These are phyloP conservation scores for Globisporangium camurandrum DNA, from an alignment of 352 stramenopile genomes.

Conservation along the genomic window DNA sequence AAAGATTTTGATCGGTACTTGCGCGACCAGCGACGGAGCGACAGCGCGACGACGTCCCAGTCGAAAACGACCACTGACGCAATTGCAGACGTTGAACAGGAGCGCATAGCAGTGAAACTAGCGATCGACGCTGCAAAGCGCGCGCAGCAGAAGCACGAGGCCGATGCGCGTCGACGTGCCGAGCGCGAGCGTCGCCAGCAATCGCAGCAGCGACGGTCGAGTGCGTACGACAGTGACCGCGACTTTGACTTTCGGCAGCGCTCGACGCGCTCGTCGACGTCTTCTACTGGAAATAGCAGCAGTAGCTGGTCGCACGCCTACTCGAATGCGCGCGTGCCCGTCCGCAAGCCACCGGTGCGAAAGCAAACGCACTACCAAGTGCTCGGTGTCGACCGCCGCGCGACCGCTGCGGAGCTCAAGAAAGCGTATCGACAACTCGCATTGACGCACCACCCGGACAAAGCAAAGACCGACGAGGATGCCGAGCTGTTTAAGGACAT, in stretches of 20 bases:
- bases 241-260: constrained; percentile 37
- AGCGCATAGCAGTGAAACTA: constrained; percentile 39
- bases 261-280: constrained; percentile 7
- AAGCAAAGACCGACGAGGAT: constrained; percentile 53
- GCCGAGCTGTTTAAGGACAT: constrained; percentile 82
- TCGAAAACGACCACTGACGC: constrained; percentile 8
- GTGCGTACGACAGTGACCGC: constrained; percentile 45
- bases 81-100: constrained; percentile 28
- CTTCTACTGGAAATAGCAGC: background rate
- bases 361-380: constrained; percentile 86
- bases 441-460: constrained; percentile 83
- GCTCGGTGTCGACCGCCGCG: constrained; percentile 45
- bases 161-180: constrained; percentile 33
- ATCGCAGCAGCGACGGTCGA: constrained; percentile 28
- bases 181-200: no score
- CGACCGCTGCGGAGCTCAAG: constrained; percentile 71
- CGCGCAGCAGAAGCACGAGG: constrained; percentile 25
- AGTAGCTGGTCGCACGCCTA: background rate
- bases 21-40: constrained; percentile 27
- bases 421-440: constrained; percentile 88
- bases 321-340: background rate
- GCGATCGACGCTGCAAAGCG: constrained; percentile 38
- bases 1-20: constrained; percentile 76
- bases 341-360: constrained; percentile 17
- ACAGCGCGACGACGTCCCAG: background rate